Conservation (phyloP, 192 early-diverging fungal genomes). For the Coemansia sp. region DNA sequence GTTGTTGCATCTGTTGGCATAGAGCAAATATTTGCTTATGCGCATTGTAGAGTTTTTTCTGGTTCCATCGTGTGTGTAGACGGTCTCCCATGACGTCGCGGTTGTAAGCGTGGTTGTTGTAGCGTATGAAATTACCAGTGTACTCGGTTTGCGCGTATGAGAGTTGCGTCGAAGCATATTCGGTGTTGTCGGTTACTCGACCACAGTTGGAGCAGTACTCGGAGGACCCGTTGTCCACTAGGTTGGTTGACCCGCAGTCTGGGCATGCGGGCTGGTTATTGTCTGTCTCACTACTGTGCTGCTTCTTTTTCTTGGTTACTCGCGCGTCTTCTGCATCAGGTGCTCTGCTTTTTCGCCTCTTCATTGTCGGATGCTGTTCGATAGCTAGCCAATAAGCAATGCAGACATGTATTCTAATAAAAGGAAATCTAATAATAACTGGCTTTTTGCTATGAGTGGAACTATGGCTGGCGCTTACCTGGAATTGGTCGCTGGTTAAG, state of each 20-base stretch:
- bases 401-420: too few species aligned
- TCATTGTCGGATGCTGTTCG: neutral
- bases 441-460: too few species aligned
- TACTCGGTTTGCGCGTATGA: too few species aligned
- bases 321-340: neutral
- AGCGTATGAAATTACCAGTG: neutral
- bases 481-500: too few species aligned
- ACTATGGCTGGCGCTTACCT: too few species aligned
- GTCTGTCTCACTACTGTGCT: neutral
- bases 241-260: too few species aligned
- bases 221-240: neutral
- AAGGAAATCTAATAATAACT: too few species aligned
- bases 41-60: slow-evolving; percentile 9
- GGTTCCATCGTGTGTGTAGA: slow-evolving; percentile 25
- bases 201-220: neutral
- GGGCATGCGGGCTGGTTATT: too few species aligned
- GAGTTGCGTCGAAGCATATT: neutral
- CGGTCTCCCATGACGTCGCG: slow-evolving; percentile 1
- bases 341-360: neutral
- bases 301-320: neutral
- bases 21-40: neutral
- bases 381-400: too few species aligned
- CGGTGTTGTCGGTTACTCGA: neutral
- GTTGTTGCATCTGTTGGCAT: slow-evolving; percentile 3
- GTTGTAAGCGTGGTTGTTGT: neutral